These are phyloP conservation scores for Pseudogymnoascus sp. DNA, from an alignment of 2,329 filamentous ascomycete species.

Conservation along the genomic window DNA sequence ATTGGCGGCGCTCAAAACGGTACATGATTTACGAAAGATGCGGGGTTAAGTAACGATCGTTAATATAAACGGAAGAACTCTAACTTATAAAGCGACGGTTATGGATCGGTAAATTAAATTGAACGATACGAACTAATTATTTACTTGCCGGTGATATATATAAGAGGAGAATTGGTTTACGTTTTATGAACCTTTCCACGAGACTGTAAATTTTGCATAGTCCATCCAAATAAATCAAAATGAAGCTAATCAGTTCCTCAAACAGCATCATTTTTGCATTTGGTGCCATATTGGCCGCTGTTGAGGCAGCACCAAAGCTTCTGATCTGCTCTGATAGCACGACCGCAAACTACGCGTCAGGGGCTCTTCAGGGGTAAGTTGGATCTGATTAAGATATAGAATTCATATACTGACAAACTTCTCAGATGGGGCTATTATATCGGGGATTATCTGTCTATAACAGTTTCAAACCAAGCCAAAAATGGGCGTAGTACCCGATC, in stretches of 20 bases:
- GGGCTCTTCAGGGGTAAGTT: not conserved
- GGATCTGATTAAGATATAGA: not conserved
- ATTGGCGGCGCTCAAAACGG: not conserved
- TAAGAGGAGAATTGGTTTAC: not conserved
- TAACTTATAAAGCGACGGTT: not conserved
- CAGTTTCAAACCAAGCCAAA: not conserved
- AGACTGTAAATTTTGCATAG: not conserved
- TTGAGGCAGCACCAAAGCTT: not conserved
- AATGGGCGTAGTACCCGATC: not conserved
- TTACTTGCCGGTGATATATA: not conserved
- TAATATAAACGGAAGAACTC: not conserved
- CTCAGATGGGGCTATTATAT: constrained; percentile 1
- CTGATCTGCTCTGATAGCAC: not conserved
- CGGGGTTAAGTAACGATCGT: not conserved
- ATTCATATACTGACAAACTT: not conserved
- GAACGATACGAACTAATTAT: not conserved
- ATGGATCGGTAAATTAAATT: not conserved
- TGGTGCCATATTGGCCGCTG: not conserved
- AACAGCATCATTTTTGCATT: not conserved
- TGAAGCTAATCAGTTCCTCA: not conserved
- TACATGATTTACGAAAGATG: not conserved
- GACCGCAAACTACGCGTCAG: not conserved
- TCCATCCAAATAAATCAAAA: not conserved
- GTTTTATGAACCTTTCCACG: not conserved
- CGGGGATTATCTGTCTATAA: not conserved